Evolutionary conservation across 805 yeast genomes (phyloP), one percentile per base, ranked within the genome.

Genomic region (Saccharomycopsis fibuligera): DNA sequence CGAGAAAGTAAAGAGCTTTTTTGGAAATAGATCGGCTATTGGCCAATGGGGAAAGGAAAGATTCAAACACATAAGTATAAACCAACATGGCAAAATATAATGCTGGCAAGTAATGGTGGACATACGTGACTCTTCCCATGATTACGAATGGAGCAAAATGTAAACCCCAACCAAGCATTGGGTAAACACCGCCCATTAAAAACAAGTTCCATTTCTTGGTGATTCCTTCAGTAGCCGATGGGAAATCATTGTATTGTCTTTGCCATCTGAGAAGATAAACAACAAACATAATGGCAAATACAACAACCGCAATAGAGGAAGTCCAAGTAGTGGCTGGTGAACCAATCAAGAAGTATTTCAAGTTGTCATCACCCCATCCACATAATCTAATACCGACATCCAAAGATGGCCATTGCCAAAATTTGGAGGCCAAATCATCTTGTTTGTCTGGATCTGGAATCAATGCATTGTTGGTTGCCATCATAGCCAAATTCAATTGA

Each of bases 371-470:
- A 40, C 73, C 69, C 93, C 93, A 85, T 12, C 78, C 74, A 65
- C 87, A 81, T 73, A 85, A 71, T 65, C 95, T 75, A 56, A 86
- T 75, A 51, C 95, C 95, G 41, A 72, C 75, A 51, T 79, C 73
- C 60, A 85, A 70, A n/a, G 82, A 76, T 44, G 95, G 95, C 95
- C 95, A 86, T 69, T 86, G 86, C 91, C 93, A 86, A 63, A 86
- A 85, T 48, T 72, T 64, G 14, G 91, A 82, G 1, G 89, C 81
- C 51, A 86, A 68, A 49, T 73, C 75, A 60, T 86, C 95, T 55
- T 69, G 76, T 58, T 84, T 85, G 58, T 86, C 93, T 2, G 71
- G 68, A 61, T 86, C 95, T 6, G 93, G 91, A 27, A 86, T 75
- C 58, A 86, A 70, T 0, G 91, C 95, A 58, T 83, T 86, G 62